phyloP scores from a whole-genome alignment of 1,284 basidiomycete species.

The Cystobasidium slooffiae region DNA sequence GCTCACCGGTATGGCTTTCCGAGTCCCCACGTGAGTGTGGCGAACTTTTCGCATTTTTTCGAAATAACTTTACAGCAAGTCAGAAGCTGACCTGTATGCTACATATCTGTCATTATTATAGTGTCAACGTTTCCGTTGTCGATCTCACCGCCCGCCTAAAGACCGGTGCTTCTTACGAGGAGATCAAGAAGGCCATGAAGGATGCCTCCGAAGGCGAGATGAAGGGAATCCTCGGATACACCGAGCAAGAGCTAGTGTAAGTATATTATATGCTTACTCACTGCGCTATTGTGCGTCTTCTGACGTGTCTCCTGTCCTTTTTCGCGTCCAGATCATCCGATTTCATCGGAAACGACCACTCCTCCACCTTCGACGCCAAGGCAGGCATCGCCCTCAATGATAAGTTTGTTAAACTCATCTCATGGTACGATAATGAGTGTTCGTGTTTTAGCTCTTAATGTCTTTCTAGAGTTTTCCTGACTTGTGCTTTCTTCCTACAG shows the following conservation, averaged over 20 bases:
- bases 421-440: constrained; percentile 69
- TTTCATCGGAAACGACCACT: constrained; percentile 72
- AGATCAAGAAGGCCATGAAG: constrained; percentile 89
- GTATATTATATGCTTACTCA: neutral
- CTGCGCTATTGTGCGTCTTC: neutral
- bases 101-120: constrained; percentile 59
- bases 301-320: neutral
- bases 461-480: neutral
- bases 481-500: neutral
- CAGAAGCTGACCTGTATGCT: neutral
- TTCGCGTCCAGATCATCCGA: constrained; percentile 69
- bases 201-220: constrained; percentile 72
- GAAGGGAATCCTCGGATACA: constrained; percentile 90
- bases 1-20: constrained; percentile 65
- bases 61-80: neutral
- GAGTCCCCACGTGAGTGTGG: constrained; percentile 73
- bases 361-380: constrained; percentile 70
- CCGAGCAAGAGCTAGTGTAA: constrained; percentile 83
- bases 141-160: constrained; percentile 94
- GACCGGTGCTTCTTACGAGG: constrained; percentile 82
- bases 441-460: too few species aligned
- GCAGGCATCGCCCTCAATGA: constrained; percentile 94
- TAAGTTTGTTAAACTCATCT: constrained; percentile 82
- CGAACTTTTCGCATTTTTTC: neutral
- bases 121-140: constrained; percentile 86